Evolutionary conservation across 2,329 filamentous ascomycete genomes (phyloP).

Genomic region (Diatrype stigma): DNA sequence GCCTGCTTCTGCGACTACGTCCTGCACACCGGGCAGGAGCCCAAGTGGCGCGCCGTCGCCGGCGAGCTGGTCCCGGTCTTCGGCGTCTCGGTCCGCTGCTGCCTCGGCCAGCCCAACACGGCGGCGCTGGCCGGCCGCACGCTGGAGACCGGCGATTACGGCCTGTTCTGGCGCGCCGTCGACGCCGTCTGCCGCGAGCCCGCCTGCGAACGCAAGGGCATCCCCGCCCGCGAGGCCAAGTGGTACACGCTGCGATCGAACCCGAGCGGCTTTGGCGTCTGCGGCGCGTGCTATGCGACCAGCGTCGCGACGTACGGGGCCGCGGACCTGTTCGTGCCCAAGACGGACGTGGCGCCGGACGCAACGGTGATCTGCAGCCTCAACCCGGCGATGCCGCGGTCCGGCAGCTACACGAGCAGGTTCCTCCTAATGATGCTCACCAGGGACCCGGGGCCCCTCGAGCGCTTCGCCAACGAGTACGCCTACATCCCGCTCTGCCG

Average conservation of each 20-base stretch:
- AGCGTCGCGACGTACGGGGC: not conserved
- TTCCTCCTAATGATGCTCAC: not conserved
- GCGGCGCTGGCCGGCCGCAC: not conserved
- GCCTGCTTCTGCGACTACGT: not conserved
- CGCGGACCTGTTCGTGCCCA: not conserved
- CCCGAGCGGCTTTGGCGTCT: not conserved
- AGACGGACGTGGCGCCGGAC: not conserved
- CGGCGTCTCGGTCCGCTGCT: not conserved
- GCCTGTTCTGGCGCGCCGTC: not conserved
- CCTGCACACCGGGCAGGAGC: not conserved
- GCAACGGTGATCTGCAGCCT: not conserved
- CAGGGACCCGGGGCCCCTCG: not conserved
- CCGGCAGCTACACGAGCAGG: not conserved
- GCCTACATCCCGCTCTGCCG: not conserved
- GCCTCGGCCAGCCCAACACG: not conserved
- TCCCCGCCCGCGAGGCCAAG: not conserved
- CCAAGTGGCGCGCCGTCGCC: not conserved
- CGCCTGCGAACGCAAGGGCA: not conserved
- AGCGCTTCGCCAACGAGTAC: not conserved
- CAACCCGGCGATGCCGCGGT: not conserved
- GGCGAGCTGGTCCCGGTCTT: not conserved
- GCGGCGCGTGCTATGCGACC: not conserved
- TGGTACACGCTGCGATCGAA: not conserved
- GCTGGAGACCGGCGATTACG: not conserved
- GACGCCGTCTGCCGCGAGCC: not conserved